phyloP scores from a whole-genome alignment of 331 rosid species.

The Malus hybrid region DNA sequence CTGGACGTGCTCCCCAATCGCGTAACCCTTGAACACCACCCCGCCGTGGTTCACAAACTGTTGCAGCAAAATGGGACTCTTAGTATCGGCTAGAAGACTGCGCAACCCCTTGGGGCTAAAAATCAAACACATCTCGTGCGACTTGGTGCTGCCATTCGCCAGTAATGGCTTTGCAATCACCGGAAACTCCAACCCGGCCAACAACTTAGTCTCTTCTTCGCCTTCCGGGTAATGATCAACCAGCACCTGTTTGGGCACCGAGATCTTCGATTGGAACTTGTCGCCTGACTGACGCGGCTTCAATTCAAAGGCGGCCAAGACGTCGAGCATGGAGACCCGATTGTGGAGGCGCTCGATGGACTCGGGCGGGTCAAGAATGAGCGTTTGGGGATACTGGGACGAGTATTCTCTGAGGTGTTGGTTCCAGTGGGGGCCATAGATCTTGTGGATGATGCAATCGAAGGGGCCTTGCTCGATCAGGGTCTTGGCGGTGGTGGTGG shows the following conservation, averaged over 20 bases:
- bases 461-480: slow-evolving; percentile 46
- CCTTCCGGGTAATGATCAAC: not conserved
- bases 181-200: slow-evolving; percentile 32
- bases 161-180: slow-evolving; percentile 44
- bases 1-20: slow-evolving; percentile 36
- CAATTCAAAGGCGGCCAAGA: slow-evolving; percentile 3
- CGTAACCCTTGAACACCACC: slow-evolving; percentile 61
- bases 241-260: slow-evolving; percentile 38
- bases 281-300: not conserved
- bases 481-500: not conserved
- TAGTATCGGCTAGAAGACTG: not conserved
- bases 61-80: slow-evolving; percentile 43
- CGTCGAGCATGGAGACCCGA: slow-evolving; percentile 58
- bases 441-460: slow-evolving; percentile 58
- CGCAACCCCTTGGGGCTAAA: slow-evolving; percentile 33
- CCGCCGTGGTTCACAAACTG: slow-evolving; percentile 76
- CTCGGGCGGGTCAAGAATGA: slow-evolving; percentile 48
- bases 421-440: slow-evolving; percentile 36
- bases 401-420: slow-evolving; percentile 25
- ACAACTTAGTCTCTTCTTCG: not conserved
- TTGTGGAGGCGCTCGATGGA: slow-evolving; percentile 35
- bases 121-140: slow-evolving; percentile 49
- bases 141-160: slow-evolving; percentile 34
- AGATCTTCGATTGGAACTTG: not conserved
- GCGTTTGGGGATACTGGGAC: slow-evolving; percentile 13